These are phyloP conservation scores for Neoascochyta sp. DNA, from an alignment of 2,329 filamentous ascomycete genomes.

Conservation along the genomic window DNA sequence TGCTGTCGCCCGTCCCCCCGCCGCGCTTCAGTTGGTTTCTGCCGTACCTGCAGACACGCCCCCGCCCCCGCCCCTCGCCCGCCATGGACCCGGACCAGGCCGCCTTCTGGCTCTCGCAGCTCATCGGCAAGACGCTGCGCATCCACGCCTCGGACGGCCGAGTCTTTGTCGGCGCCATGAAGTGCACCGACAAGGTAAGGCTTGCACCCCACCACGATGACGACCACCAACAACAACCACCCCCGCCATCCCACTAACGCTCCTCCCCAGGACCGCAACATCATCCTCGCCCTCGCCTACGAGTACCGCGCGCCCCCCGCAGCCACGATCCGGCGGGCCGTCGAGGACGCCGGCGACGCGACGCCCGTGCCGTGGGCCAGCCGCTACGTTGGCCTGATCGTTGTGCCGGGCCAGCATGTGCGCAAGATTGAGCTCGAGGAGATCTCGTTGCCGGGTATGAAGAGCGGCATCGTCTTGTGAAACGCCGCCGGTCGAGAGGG, in stretches of 20 bases:
- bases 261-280: constrained; percentile 75
- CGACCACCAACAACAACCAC: too few species aligned
- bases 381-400: constrained; percentile 82
- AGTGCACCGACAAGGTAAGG: constrained; percentile 82
- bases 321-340: constrained; percentile 41
- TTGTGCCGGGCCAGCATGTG: constrained; percentile 83
- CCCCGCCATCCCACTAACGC: constrained; percentile 2
- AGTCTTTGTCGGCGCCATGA: constrained; percentile 86
- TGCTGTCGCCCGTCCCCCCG: too few species aligned
- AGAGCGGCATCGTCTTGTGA: constrained; percentile 23
- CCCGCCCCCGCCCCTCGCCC: constrained; percentile 4
- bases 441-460: constrained; percentile 22
- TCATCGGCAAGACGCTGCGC: constrained; percentile 75
- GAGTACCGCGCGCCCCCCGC: constrained; percentile 75
- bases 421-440: constrained; percentile 86
- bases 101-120: constrained; percentile 56
- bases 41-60: constrained; percentile 11
- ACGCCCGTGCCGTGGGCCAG: constrained; percentile 68
- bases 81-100: constrained; percentile 53
- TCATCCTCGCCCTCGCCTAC: constrained; percentile 80
- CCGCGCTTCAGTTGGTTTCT: constrained; percentile 22
- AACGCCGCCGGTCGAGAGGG: too few species aligned
- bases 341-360: constrained; percentile 43
- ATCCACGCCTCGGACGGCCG: constrained; percentile 78
- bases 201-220: too few species aligned